A percentile compares a stretch with the other conserved stretches of the same genome.
phyloP scores from a whole-genome alignment of 139 green algal species.

The Mychonastes homosphaera region DNA sequence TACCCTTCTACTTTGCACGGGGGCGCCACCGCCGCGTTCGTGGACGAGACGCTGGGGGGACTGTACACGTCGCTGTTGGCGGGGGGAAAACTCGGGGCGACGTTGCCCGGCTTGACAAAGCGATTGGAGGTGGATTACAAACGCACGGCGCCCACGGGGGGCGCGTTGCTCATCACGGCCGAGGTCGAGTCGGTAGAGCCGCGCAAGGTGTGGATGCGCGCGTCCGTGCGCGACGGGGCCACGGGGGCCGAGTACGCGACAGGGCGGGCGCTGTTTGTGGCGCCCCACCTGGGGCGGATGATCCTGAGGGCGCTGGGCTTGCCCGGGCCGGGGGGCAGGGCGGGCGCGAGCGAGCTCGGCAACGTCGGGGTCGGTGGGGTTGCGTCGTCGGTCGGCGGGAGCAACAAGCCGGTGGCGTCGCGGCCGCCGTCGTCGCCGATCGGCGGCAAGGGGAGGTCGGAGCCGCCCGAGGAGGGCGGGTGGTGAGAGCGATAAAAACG shows the following conservation, averaged over 20 bases:
- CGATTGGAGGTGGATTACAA: constrained; percentile 64
- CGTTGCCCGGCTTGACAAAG: constrained; percentile 41
- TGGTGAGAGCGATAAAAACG: no score
- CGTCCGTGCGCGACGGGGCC: constrained; percentile 34
- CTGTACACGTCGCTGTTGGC: constrained; percentile 34
- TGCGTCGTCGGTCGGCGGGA: no score
- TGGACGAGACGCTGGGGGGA: constrained; percentile 63
- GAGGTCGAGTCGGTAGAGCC: constrained; percentile 56
- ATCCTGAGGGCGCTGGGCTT: no score
- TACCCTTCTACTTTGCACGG: constrained; percentile 58
- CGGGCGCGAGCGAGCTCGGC: no score
- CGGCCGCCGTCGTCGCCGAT: no score
- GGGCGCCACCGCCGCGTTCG: constrained; percentile 59
- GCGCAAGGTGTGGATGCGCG: constrained; percentile 69
- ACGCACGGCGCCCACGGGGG: constrained; percentile 35
- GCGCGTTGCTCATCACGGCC: constrained; percentile 45
- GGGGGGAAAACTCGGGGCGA: constrained; percentile 32
- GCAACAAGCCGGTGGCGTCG: no score
- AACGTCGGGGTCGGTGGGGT: no score
- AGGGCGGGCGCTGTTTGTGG: constrained; percentile 65
- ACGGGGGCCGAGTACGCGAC: constrained; percentile 57
- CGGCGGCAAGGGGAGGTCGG: no score
- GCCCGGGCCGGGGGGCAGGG: no score
- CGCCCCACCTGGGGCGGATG: constrained; percentile 38
- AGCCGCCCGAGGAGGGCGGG: no score